phyloP scores from a whole-genome alignment of 2,329 filamentous ascomycete species.

The Gnomoniopsis sp. region DNA sequence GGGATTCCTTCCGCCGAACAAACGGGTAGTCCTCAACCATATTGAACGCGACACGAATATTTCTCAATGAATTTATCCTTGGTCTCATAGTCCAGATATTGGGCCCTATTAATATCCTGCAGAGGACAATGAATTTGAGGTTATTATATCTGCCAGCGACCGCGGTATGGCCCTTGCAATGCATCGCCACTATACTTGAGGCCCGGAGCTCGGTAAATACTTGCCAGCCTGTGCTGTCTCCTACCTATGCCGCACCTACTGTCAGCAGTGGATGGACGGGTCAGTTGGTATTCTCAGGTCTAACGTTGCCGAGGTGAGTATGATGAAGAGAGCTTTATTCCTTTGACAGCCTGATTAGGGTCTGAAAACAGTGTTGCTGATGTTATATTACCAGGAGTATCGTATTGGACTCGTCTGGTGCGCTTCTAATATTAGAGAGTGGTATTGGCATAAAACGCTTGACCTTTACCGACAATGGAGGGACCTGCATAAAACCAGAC shows the following conservation, averaged over 20 bases:
- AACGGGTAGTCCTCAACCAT: neutral
- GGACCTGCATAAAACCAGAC: slow-evolving; percentile 33
- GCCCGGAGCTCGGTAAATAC: neutral
- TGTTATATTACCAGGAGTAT: slow-evolving; percentile 26
- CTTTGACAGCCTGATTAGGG: too few species aligned
- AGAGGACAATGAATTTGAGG: neutral
- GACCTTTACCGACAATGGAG: slow-evolving; percentile 37
- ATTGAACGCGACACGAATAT: neutral
- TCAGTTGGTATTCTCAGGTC: slow-evolving; percentile 38
- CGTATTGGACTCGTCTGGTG: slow-evolving; percentile 40
- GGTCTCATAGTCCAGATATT: too few species aligned
- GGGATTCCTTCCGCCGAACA: neutral
- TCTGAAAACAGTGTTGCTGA: neutral
- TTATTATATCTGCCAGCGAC: neutral
- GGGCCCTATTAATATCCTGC: neutral
- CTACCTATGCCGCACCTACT: slow-evolving; percentile 33
- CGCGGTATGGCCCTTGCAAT: neutral
- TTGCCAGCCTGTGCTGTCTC: slow-evolving; percentile 23
- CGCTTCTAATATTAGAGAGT: slow-evolving; percentile 42
- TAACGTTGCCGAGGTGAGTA: slow-evolving; percentile 36
- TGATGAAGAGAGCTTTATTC: neutral
- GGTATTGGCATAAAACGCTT: slow-evolving; percentile 41
- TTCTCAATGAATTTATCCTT: neutral
- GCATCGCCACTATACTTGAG: neutral
- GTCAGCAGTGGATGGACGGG: slow-evolving; percentile 42